These are phyloP conservation scores for Ophiocordyceps camponoti-floridani DNA, from an alignment of 2,329 filamentous ascomycete genomes.

Conservation along the genomic window DNA sequence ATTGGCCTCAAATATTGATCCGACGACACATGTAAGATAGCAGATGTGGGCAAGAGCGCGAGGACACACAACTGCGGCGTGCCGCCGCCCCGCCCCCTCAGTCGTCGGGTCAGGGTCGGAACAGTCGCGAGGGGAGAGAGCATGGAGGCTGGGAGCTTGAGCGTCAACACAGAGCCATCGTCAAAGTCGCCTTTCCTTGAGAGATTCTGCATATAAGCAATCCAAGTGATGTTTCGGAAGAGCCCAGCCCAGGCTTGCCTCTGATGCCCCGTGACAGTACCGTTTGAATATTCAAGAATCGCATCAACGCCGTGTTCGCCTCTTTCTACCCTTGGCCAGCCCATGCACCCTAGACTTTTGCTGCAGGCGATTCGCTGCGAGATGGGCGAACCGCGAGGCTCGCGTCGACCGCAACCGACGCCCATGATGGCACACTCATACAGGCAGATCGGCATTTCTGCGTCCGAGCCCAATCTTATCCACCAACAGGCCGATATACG, in stretches of 20 bases:
- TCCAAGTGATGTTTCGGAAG: slow-evolving; percentile 5
- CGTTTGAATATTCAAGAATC: neutral
- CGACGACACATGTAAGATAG: slow-evolving; percentile 12
- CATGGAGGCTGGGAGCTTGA: slow-evolving; percentile 2
- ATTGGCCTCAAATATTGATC: slow-evolving; percentile 54
- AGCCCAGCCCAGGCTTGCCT: neutral
- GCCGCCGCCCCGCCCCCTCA: neutral
- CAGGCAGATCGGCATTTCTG: slow-evolving; percentile 61
- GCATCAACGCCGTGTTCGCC: neutral
- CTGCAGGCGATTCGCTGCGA: too few species aligned
- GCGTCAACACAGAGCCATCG: slow-evolving; percentile 1
- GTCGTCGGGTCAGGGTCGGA: neutral
- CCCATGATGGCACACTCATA: slow-evolving; percentile 26
- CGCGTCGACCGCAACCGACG: too few species aligned
- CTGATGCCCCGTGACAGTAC: neutral
- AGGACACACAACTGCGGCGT: neutral
- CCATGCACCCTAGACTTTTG: neutral
- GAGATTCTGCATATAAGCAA: slow-evolving; percentile 13
- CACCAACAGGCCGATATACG: slow-evolving; percentile 60
- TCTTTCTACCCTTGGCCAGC: neutral
- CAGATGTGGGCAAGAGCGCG: slow-evolving; percentile 1
- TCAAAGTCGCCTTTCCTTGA: slow-evolving; percentile 6
- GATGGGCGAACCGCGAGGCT: too few species aligned
- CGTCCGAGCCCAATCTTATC: slow-evolving; percentile 53
- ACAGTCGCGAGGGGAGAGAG: slow-evolving; percentile 1